These are phyloP conservation scores for Tolypocladium endophyticum DNA, from an alignment of 2,329 filamentous ascomycete genomes.

Conservation along the genomic window DNA sequence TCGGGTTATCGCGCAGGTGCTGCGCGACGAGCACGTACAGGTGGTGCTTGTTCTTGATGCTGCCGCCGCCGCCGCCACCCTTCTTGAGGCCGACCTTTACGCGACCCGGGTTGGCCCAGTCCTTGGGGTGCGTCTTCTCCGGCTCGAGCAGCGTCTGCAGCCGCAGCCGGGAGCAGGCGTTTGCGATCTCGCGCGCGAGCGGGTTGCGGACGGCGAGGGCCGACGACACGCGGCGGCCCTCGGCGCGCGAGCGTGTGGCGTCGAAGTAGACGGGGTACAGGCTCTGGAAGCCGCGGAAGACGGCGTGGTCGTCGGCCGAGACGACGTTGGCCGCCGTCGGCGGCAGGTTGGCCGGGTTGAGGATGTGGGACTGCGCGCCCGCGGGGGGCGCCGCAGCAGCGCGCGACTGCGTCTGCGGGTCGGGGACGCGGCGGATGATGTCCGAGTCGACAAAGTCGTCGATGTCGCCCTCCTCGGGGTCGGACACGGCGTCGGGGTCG, in stretches of 20 bases:
- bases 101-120: constrained; percentile 93
- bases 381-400: constrained; percentile 12
- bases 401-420: constrained; percentile 19
- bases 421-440: constrained; percentile 38
- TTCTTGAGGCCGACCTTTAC: constrained; percentile 69
- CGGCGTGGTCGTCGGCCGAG: constrained; percentile 34
- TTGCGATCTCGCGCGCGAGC: constrained; percentile 78
- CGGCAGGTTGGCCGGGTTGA: constrained; percentile 21
- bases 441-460: constrained; percentile 49
- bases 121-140: constrained; percentile 85
- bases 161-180: constrained; percentile 66
- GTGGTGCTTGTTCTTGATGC: constrained; percentile 72
- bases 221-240: constrained; percentile 69
- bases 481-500: constrained; percentile 53
- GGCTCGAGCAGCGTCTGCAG: constrained; percentile 76
- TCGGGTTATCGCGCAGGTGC: constrained; percentile 70
- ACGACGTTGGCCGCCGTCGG: constrained; percentile 16
- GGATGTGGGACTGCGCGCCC: constrained; percentile 10
- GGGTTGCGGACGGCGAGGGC: constrained; percentile 72
- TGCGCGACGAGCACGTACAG: constrained; percentile 71
- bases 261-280: constrained; percentile 97
- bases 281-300: constrained; percentile 71
- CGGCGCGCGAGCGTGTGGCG: constrained; percentile 56
- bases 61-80: constrained; percentile 19
- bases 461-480: constrained; percentile 82